Evolutionary conservation across 768 basidiomycete genomes (phyloP).

Genomic region (Lentinula boryana): DNA sequence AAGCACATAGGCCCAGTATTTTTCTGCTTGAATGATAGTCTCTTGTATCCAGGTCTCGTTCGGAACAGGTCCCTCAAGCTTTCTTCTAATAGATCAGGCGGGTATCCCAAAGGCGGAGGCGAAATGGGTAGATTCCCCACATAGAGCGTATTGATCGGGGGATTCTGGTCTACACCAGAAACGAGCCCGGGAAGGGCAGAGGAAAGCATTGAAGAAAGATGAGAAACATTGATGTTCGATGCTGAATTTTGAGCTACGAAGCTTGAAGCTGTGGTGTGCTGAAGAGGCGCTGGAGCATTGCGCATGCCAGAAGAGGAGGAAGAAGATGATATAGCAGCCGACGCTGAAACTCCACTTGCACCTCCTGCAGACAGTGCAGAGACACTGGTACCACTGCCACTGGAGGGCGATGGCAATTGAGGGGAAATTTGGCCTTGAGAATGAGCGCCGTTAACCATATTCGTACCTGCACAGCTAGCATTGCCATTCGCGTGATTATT

Average conservation of each 20-base stretch:
- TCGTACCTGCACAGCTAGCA: neutral
- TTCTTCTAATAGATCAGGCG: constrained; percentile 82
- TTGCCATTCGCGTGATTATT: constrained; percentile 30
- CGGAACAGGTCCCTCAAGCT: constrained; percentile 79
- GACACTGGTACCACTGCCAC: constrained; percentile 1
- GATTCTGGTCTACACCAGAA: constrained; percentile 80
- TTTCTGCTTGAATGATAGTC: constrained; percentile 93
- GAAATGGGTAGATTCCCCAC: constrained; percentile 95
- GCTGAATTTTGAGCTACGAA: neutral
- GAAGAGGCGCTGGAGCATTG: neutral
- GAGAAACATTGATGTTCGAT: neutral
- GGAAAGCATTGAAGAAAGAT: neutral
- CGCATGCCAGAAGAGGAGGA: neutral
- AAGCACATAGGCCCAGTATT: constrained; percentile 99
- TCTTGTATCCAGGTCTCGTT: constrained; percentile 76
- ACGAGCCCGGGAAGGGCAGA: neutral
- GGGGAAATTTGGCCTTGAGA: constrained; percentile 54
- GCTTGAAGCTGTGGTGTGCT: neutral
- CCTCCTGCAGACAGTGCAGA: neutral
- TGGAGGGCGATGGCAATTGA: constrained; percentile 62
- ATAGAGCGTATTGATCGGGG: constrained; percentile 98
- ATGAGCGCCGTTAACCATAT: neutral
- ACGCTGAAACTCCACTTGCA: neutral
- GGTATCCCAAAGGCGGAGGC: constrained; percentile 62
- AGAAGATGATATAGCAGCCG: neutral